A percentile compares a stretch with the other conserved stretches of the same genome.
phyloP scores from a whole-genome alignment of 176 grass and related monocot genomes.

The Olyra latifolia region DNA sequence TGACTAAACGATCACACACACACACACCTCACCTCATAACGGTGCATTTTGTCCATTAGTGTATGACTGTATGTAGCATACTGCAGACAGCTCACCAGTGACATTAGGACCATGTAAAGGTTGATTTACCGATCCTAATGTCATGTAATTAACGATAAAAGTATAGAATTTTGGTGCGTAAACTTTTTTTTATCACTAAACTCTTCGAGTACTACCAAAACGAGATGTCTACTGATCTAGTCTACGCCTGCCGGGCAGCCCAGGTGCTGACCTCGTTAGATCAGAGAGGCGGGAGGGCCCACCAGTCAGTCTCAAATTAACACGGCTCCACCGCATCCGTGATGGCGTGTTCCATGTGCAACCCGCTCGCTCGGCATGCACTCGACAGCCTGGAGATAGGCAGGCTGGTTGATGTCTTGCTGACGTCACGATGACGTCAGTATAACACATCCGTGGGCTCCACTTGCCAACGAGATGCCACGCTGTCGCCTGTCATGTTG shows the following conservation, averaged over 20 bases:
- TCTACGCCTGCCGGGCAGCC: no score
- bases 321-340: background rate
- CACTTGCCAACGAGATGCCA: background rate
- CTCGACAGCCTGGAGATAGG: background rate
- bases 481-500: background rate
- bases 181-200: no score
- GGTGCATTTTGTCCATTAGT: background rate
- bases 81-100: background rate
- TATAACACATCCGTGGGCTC: background rate
- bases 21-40: background rate
- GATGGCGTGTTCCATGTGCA: background rate
- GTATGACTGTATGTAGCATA: background rate
- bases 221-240: no score
- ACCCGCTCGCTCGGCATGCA: no score
- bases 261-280: background rate
- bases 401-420: background rate
- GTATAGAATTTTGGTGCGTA: no score
- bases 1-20: background rate
- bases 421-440: conserved; percentile 29
- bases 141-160: no score
- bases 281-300: background rate
- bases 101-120: background rate
- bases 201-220: no score
- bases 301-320: conserved; percentile 2
- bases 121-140: no score